Conservation (phyloP, 257 asterid genomes). For the Euphrasia confusa region DNA sequence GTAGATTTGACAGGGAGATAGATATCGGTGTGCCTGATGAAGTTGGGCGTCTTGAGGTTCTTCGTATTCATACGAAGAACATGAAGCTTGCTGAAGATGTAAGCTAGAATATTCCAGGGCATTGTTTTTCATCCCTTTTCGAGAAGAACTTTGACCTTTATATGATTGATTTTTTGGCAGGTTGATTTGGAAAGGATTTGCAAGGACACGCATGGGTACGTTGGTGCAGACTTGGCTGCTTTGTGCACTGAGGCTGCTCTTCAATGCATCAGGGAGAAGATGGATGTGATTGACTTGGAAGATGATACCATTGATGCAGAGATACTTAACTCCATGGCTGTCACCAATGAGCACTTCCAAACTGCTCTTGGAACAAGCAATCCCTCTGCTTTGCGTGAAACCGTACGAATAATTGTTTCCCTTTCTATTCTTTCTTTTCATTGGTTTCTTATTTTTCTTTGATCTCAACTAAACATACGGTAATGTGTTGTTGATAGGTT, state of each 20-base stretch:
- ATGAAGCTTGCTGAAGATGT: slow-evolving; percentile 52
- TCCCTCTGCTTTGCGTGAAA: slow-evolving; percentile 58
- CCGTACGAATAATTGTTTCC: slow-evolving; percentile 29
- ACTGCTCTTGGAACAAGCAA: slow-evolving; percentile 67
- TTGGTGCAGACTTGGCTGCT: slow-evolving; percentile 64
- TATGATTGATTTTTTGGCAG: slow-evolving; percentile 24
- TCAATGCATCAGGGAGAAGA: slow-evolving; percentile 56
- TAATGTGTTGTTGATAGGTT: slow-evolving; percentile 25
- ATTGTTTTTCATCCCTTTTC: not conserved
- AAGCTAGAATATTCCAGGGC: not conserved
- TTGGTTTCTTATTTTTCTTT: not conserved
- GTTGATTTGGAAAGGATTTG: slow-evolving; percentile 51
- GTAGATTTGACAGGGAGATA: slow-evolving; percentile 56
- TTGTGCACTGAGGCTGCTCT: slow-evolving; percentile 62
- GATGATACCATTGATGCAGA: slow-evolving; percentile 55
- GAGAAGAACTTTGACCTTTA: not conserved
- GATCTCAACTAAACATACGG: not conserved
- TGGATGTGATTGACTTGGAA: slow-evolving; percentile 58
- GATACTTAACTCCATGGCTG: slow-evolving; percentile 57
- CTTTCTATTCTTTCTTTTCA: not conserved
- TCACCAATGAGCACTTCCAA: slow-evolving; percentile 53
- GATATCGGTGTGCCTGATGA: slow-evolving; percentile 60
- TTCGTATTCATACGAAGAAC: slow-evolving; percentile 47
- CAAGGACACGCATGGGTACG: slow-evolving; percentile 49
- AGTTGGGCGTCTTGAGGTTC: slow-evolving; percentile 53